A percentile compares a stretch with the other conserved stretches of the same genome.
These are phyloP conservation scores for Neurospora sp. DNA, from an alignment of 495 filamentous ascomycete species.

Conservation along the genomic window DNA sequence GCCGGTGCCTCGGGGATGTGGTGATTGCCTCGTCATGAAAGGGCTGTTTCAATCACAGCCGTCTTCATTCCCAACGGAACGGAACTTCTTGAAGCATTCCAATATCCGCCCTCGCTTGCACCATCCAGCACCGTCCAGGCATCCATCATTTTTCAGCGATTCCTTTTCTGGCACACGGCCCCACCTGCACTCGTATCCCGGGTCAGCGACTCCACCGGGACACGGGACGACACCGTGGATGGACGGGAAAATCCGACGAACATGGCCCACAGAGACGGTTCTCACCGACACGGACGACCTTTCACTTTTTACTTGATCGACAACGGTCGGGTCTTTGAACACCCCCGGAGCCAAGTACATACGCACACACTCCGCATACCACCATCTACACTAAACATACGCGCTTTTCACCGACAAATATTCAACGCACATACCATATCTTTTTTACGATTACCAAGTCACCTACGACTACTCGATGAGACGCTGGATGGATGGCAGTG, in stretches of 20 bases:
- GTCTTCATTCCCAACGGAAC: neutral
- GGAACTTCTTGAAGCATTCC: neutral
- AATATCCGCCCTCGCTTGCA: neutral
- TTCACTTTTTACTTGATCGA: neutral
- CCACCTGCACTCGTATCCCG: neutral
- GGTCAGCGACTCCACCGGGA: neutral
- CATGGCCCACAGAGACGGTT: neutral
- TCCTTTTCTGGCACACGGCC: neutral
- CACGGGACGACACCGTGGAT: neutral
- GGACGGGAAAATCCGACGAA: neutral
- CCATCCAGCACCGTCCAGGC: neutral
- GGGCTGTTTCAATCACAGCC: neutral
- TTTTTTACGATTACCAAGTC: neutral
- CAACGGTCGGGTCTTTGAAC: neutral
- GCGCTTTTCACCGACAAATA: neutral
- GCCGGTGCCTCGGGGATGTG: constrained; percentile 35
- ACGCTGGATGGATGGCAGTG: neutral
- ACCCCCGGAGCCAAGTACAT: neutral
- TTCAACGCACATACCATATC: neutral
- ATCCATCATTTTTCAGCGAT: neutral
- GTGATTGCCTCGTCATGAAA: constrained; percentile 28
- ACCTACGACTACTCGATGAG: neutral
- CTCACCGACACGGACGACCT: neutral
- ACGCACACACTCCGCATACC: neutral
- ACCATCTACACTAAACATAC: neutral